phyloP scores from a whole-genome alignment of 2,329 filamentous ascomycete species.

The Purpureocillium lavendulum region DNA sequence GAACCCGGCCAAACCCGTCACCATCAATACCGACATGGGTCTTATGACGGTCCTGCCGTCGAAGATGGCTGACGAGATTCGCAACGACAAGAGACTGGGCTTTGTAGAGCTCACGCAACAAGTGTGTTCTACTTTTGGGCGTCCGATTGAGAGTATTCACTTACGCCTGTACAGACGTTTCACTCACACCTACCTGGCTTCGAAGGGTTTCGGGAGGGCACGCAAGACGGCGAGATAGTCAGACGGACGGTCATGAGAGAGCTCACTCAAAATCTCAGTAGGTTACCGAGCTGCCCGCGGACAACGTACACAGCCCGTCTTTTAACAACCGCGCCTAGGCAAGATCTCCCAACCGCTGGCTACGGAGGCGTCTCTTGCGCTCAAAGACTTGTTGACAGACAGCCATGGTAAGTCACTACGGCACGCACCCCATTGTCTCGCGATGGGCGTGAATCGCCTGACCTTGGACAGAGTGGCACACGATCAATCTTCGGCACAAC shows the following conservation, averaged over 20 bases:
- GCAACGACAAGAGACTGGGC: constrained; percentile 11
- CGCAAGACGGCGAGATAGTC: no score
- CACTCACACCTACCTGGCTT: no score
- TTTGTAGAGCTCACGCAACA: constrained; percentile 6
- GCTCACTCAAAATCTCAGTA: no score
- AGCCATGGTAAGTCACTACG: not conserved
- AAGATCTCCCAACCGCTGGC: no score
- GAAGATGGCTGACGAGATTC: constrained; percentile 11
- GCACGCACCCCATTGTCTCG: not conserved
- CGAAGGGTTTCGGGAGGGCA: no score
- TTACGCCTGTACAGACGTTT: no score
- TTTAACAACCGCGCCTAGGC: no score
- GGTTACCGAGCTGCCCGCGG: no score
- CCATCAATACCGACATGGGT: constrained; percentile 11
- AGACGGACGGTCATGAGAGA: no score
- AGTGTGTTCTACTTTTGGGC: not conserved
- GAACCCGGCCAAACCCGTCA: constrained; percentile 5
- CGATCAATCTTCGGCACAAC: constrained; percentile 4
- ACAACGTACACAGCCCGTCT: no score
- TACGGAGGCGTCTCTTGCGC: no score
- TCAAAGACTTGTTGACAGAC: not conserved
- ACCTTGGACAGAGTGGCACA: constrained; percentile 10
- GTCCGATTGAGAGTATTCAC: not conserved
- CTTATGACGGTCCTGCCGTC: constrained; percentile 10
- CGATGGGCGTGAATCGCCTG: no score